Evolutionary conservation across 73 alveolate genomes (phyloP).

Genomic region (Paramecium pentaurelia): DNA sequence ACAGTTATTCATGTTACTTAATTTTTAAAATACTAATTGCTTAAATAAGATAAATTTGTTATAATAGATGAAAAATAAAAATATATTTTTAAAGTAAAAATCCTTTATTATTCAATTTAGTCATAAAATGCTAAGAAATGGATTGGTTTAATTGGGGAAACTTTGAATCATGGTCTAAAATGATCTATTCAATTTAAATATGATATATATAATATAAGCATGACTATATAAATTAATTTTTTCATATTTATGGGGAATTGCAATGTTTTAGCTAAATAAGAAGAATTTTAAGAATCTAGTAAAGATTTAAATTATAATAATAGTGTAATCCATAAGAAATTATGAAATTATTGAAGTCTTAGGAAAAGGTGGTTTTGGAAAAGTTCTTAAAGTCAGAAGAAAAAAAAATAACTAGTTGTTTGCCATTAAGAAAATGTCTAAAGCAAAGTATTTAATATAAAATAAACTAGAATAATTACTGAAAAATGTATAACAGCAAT

Average conservation of each 20-base stretch:
- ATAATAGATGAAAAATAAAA: constrained; percentile 8
- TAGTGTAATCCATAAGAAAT: not conserved
- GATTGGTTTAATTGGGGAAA: not conserved
- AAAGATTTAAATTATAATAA: not conserved
- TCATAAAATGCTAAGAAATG: constrained; percentile 31
- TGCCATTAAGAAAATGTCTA: constrained; percentile 84
- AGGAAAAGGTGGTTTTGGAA: constrained; percentile 60
- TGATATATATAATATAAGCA: not conserved
- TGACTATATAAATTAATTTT: not conserved
- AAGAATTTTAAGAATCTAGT: not conserved
- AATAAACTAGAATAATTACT: not conserved
- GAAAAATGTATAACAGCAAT: not conserved
- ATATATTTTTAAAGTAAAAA: constrained; percentile 16
- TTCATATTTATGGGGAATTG: not conserved
- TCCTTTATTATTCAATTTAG: not conserved
- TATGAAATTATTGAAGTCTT: constrained; percentile 23
- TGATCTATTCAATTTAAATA: not conserved
- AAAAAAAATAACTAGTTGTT: constrained; percentile 65
- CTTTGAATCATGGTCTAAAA: not conserved
- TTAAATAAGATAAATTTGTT: constrained; percentile 24
- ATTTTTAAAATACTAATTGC: not conserved
- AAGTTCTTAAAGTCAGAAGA: constrained; percentile 82
- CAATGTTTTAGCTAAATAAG: not conserved
- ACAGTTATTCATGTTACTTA: not conserved
- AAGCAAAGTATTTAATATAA: constrained; percentile 24